Conservation (phyloP, 192 early-diverging fungal genomes). For the Linderina pennispora region DNA sequence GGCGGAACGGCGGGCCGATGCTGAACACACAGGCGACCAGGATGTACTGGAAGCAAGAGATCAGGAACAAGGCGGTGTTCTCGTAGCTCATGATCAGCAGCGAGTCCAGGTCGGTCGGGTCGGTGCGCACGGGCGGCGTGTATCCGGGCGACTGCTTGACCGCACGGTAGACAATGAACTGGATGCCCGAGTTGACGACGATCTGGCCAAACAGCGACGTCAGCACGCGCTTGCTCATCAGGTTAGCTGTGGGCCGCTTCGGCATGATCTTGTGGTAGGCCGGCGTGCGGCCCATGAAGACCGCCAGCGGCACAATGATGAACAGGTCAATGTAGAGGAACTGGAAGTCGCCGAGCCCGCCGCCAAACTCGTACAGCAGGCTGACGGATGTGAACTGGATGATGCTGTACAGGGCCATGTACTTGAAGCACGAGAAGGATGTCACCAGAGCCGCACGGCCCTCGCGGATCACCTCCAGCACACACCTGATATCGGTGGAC, state of each 20-base stretch:
- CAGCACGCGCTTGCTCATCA: conserved; percentile 87
- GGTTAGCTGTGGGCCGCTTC: conserved; percentile 84
- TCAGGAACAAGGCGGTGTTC: conserved; percentile 86
- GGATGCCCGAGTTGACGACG: conserved; percentile 74
- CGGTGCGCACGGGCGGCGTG: conserved; percentile 41
- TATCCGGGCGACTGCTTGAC: conserved; percentile 76
- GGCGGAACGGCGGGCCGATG: conserved; percentile 94
- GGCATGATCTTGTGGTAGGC: conserved; percentile 63
- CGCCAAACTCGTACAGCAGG: conserved; percentile 80
- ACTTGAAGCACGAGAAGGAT: conserved; percentile 98
- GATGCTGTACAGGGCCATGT: conserved; percentile 94
- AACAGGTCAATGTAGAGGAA: conserved; percentile 94
- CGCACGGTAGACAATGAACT: conserved; percentile 63
- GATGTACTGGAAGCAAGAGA: conserved; percentile 92
- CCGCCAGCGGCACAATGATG: conserved; percentile 81
- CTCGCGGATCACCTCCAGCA: conserved; percentile 87
- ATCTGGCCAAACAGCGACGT: conserved; percentile 88
- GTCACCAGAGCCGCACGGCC: conserved; percentile 95
- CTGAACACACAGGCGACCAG: conserved; percentile 85
- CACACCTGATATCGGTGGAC: conserved; percentile 86
- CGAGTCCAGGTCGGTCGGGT: conserved; percentile 52
- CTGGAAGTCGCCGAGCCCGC: conserved; percentile 91
- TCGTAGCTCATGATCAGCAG: conserved; percentile 75
- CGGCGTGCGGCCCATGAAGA: conserved; percentile 88
- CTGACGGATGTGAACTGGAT: conserved; percentile 96